phyloP scores from a whole-genome alignment of 768 basidiomycete genomes.

The Podaxis sp. region DNA sequence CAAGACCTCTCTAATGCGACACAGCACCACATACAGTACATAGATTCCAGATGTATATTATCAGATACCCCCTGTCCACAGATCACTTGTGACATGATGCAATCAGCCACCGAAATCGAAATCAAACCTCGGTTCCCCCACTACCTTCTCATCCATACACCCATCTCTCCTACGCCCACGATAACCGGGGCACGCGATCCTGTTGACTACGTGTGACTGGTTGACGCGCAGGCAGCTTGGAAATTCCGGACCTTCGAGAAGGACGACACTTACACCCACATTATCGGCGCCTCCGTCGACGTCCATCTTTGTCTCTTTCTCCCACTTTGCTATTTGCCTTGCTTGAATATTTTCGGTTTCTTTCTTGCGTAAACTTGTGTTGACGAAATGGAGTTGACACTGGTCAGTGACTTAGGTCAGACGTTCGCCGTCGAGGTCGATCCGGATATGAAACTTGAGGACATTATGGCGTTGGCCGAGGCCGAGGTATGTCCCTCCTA shows the following conservation, averaged over 20 bases:
- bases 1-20: background rate
- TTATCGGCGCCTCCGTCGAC: background rate
- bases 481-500: conserved; percentile 70
- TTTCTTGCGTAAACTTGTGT: background rate
- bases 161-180: background rate
- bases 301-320: conserved; percentile 10
- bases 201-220: background rate
- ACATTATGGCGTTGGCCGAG: conserved; percentile 91
- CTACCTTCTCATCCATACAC: background rate
- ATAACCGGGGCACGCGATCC: background rate
- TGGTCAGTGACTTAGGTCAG: conserved; percentile 65
- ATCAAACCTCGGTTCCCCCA: background rate
- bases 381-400: conserved; percentile 63
- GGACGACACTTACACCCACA: background rate
- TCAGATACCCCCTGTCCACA: background rate
- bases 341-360: conserved; percentile 7
- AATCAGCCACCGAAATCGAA: conserved; percentile 2
- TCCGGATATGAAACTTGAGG: conserved; percentile 86
- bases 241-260: background rate
- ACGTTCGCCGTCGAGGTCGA: conserved; percentile 79
- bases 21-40: background rate
- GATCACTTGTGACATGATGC: conserved; percentile 2
- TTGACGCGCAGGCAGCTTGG: background rate
- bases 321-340: conserved; percentile 11
- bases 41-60: background rate